Evolutionary conservation across 768 basidiomycete genomes (phyloP).

Genomic region (Tricholoma hemisulphureum): DNA sequence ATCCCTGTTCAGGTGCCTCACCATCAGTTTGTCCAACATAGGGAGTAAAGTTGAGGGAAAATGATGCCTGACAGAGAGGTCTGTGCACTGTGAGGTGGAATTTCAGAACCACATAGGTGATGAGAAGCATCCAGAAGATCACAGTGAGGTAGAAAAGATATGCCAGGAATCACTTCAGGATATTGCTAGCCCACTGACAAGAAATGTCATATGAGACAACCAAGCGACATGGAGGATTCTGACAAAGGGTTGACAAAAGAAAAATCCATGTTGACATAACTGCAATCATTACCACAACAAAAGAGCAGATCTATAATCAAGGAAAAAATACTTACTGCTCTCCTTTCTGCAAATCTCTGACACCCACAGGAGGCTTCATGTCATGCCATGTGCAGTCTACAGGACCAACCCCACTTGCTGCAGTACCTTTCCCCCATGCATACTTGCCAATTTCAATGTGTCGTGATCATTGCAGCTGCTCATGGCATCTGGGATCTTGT

Average conservation of each 20-base stretch:
- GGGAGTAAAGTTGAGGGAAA: slow-evolving; percentile 21
- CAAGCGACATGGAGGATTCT: slow-evolving; percentile 5
- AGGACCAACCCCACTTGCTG: slow-evolving; percentile 18
- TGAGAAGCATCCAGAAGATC: neutral
- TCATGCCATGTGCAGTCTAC: slow-evolving; percentile 19
- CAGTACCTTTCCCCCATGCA: slow-evolving; percentile 11
- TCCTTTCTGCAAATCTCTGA: too few relatives aligned
- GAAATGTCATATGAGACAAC: slow-evolving; percentile 29
- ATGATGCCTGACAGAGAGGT: slow-evolving; percentile 15
- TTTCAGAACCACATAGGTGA: too few relatives aligned
- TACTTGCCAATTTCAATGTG: slow-evolving; percentile 7
- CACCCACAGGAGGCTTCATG: too few relatives aligned
- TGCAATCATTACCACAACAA: neutral
- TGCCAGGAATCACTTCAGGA: slow-evolving; percentile 8
- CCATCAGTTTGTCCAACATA: slow-evolving; percentile 20
- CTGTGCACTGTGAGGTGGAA: slow-evolving; percentile 27
- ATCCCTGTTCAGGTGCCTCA: slow-evolving; percentile 18
- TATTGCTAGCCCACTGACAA: slow-evolving; percentile 26
- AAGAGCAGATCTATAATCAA: neutral
- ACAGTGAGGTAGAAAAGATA: neutral
- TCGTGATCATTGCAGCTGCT: slow-evolving; percentile 20
- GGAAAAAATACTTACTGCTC: too few relatives aligned
- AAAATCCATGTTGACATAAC: slow-evolving; percentile 27
- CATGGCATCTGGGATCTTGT: neutral
- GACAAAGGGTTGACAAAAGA: slow-evolving; percentile 18